A percentile compares a stretch with the other conserved stretches of the same genome.
Evolutionary conservation across 2,329 filamentous ascomycete species (phyloP).

Genomic region (Colletotrichum sansevieriae): DNA sequence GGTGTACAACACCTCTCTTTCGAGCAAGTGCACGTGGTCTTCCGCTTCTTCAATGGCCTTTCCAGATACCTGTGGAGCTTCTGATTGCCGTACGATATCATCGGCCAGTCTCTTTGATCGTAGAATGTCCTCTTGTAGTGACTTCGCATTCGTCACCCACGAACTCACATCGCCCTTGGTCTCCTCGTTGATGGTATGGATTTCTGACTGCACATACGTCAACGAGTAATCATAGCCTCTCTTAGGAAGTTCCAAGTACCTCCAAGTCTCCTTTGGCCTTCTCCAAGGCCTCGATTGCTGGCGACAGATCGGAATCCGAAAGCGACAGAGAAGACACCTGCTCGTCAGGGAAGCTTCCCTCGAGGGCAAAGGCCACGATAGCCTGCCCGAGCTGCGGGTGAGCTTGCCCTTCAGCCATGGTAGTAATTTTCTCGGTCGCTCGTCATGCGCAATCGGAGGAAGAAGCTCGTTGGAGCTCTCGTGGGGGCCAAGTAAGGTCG

Average conservation of each 20-base stretch:
- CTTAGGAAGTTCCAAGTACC: constrained; percentile 46
- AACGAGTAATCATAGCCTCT: neutral
- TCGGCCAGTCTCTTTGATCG: constrained; percentile 83
- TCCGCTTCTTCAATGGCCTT: constrained; percentile 66
- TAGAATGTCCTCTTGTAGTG: constrained; percentile 87
- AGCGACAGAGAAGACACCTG: constrained; percentile 53
- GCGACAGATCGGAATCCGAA: constrained; percentile 54
- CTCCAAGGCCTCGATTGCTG: constrained; percentile 55
- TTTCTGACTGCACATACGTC: constrained; percentile 67
- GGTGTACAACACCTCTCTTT: constrained; percentile 70
- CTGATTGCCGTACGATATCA: constrained; percentile 83
- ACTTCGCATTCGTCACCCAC: constrained; percentile 88
- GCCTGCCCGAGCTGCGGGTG: constrained; percentile 53
- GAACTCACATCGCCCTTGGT: constrained; percentile 83
- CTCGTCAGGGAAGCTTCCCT: constrained; percentile 57
- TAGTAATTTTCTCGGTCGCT: constrained; percentile 47
- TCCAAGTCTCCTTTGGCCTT: constrained; percentile 54
- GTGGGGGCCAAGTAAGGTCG: neutral
- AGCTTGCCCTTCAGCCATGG: constrained; percentile 46
- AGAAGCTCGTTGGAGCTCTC: constrained; percentile 25
- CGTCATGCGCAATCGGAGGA: neutral
- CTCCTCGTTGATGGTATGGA: constrained; percentile 81
- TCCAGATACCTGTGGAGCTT: constrained; percentile 69
- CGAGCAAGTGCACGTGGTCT: constrained; percentile 68
- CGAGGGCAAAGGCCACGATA: constrained; percentile 56